Base-by-base conservation (phyloP, 1,284 basidiomycete species). In the Ceratobasidium sp. region DNA sequence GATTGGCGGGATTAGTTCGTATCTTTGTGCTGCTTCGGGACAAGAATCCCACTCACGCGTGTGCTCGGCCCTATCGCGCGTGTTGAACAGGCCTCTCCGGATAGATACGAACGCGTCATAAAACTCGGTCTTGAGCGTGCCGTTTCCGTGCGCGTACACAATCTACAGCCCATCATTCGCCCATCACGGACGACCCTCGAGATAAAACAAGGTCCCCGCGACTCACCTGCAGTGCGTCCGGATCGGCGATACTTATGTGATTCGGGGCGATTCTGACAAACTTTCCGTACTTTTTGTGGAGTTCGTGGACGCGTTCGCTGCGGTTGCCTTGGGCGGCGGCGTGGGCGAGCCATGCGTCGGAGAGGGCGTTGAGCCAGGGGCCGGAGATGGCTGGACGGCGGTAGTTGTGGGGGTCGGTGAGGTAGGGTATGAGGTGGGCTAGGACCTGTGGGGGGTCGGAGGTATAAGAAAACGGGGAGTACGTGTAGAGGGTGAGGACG, bases 211-310 rank as follows among this genome's bases (percentile, higher is more conserved):
- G 11, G 35, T 38, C 35, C 35, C 6, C n/a, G 95, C 85, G 75
- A 88, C 80, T 69, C 21, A 38, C 67, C 73, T 86, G 87, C 26
- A 96, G 85, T 0, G 93, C 94, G 0, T 87, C 87, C 0, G 93
- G 91, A 79, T 94, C 90, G 21, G 92, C 88, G 72, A 96, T 86
- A 2, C 93, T 95, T 28, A 95, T 83, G 78, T 96, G 93, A 80
- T 95, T 94, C 0, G 95, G 94, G 0, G 93, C 92, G 73, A 97
- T 84, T 75, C 95, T 91, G n/a, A 95, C 91, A 69, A 95, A 85
- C 1, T 87, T 87, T 55, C 54, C 30, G 76, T 94, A 87, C 83
- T 89, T 89, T 79, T 86, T 77, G 81, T 97, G 95, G 77, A 92
- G 81, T 75, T 88, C 80, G 78, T 97, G 93, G 1, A 97, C 89